These are phyloP conservation scores for Marasmius oreades DNA, from an alignment of 1,284 basidiomycete genomes.

Conservation along the genomic window DNA sequence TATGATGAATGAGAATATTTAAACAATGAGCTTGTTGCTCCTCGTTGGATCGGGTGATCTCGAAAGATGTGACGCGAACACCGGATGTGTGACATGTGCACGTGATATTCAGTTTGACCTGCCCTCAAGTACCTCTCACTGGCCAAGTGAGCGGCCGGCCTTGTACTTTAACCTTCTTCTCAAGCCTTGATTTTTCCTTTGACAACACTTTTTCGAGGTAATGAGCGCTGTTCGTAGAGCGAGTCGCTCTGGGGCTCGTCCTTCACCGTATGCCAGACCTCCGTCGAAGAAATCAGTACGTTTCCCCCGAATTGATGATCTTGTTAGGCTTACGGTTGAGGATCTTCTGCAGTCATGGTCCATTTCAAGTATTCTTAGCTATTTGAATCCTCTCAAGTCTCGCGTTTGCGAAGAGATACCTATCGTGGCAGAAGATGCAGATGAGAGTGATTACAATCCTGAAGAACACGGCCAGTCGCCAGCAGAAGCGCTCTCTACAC, in stretches of 20 bases:
- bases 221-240: constrained; percentile 53
- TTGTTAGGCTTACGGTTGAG: constrained; percentile 12
- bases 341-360: constrained; percentile 43
- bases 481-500: constrained; percentile 25
- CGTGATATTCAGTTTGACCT: constrained; percentile 20
- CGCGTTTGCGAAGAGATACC: constrained; percentile 14
- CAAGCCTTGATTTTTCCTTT: background rate
- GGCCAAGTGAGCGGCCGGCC: background rate
- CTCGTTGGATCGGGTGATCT: background rate
- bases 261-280: constrained; percentile 35
- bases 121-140: constrained; percentile 21
- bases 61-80: background rate
- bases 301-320: constrained; percentile 4
- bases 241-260: constrained; percentile 36
- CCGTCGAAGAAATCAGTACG: constrained; percentile 42
- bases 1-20: background rate
- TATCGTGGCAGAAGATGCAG: constrained; percentile 11
- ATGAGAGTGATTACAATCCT: constrained; percentile 13
- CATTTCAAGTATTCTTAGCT: constrained; percentile 41
- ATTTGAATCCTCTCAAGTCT: constrained; percentile 42
- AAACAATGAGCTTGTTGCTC: background rate
- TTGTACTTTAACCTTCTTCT: constrained; percentile 8
- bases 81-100: constrained; percentile 10
- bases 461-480: constrained; percentile 15
- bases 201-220: background rate